phyloP scores from a whole-genome alignment of 352 stramenopile genomes.

The Pythium grandisporangium region DNA sequence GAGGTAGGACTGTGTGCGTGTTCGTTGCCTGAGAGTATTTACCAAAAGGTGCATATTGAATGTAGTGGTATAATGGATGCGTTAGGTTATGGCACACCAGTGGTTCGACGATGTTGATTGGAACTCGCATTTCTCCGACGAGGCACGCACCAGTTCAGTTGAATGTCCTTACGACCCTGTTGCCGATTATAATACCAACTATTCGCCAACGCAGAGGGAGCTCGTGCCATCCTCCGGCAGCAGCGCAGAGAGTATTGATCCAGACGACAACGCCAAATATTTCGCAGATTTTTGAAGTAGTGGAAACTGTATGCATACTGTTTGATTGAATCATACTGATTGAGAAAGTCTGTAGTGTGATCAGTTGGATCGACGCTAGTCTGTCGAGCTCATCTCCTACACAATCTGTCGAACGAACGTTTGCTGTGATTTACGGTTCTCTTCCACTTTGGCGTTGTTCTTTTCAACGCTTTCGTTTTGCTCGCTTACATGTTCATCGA shows the following conservation, averaged over 20 bases:
- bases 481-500: conserved; percentile 41
- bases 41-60: no score
- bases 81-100: conserved; percentile 41
- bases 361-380: no score
- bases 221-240: conserved; percentile 14
- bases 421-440: conserved; percentile 35
- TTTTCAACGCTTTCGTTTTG: conserved; percentile 29
- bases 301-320: not conserved
- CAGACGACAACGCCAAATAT: conserved; percentile 54
- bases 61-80: not conserved
- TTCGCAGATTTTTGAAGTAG: conserved; percentile 54
- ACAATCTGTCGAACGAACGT: conserved; percentile 20
- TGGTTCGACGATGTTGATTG: conserved; percentile 62
- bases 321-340: conserved; percentile 1
- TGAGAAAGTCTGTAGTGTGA: no score
- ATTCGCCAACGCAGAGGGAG: not conserved
- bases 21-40: not conserved
- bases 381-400: no score
- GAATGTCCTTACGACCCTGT: conserved; percentile 21
- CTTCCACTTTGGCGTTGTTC: conserved; percentile 37
- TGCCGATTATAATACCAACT: conserved; percentile 17
- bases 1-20: conserved; percentile 12
- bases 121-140: no score
- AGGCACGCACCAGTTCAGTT: not conserved
- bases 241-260: conserved; percentile 66